phyloP scores from a whole-genome alignment of 1,139 yeast species.

The Suhomyces coccinellae region DNA sequence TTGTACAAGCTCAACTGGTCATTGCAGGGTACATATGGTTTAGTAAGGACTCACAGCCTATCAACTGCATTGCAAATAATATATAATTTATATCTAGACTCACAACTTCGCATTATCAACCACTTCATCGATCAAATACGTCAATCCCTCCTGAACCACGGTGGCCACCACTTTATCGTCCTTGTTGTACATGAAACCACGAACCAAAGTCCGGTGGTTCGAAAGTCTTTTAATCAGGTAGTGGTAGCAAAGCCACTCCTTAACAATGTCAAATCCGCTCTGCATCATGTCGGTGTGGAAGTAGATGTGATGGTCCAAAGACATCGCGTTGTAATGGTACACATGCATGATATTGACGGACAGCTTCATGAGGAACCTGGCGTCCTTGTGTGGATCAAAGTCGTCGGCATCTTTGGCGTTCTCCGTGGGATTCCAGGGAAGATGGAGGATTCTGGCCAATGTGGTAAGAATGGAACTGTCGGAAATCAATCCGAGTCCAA shows the following conservation, averaged over 20 bases:
- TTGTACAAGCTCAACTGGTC: too few relatives aligned
- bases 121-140: conserved; percentile 32
- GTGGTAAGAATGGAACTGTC: conserved; percentile 47
- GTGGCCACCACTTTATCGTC: conserved; percentile 42
- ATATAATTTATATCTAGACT: not conserved
- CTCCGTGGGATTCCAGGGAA: conserved; percentile 48
- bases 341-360: conserved; percentile 43
- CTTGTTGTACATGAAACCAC: conserved; percentile 39
- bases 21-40: too few relatives aligned
- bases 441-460: conserved; percentile 42
- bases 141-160: conserved; percentile 46
- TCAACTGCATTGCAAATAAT: too few relatives aligned
- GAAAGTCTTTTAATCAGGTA: conserved; percentile 39
- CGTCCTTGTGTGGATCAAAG: conserved; percentile 37
- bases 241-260: conserved; percentile 42
- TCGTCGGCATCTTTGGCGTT: conserved; percentile 30
- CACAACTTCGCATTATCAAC: conserved; percentile 24
- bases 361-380: conserved; percentile 30
- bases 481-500: conserved; percentile 43
- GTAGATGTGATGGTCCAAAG: conserved; percentile 48
- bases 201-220: conserved; percentile 40
- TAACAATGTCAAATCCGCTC: conserved; percentile 33
- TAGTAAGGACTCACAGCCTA: too few relatives aligned
- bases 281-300: conserved; percentile 36
- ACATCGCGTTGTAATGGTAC: conserved; percentile 50